These are phyloP conservation scores for Coriaria nepalensis DNA, from an alignment of 306 rosid genomes.

Conservation along the genomic window DNA sequence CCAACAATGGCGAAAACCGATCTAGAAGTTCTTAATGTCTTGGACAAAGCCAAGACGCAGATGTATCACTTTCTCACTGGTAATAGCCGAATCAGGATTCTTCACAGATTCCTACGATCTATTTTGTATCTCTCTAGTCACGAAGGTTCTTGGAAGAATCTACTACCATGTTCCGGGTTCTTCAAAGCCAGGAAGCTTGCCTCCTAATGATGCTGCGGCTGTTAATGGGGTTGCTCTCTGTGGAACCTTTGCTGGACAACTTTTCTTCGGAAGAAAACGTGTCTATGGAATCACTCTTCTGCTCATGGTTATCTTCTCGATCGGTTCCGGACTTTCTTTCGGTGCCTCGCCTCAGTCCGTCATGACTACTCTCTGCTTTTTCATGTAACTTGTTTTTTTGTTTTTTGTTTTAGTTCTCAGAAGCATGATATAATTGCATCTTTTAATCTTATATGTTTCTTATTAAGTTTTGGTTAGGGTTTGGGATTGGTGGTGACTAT, in stretches of 20 bases:
- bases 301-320: constrained; percentile 1
- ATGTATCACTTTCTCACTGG: no score
- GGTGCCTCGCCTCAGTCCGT: background rate
- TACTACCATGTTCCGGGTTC: background rate
- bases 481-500: constrained; percentile 1
- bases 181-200: constrained; percentile 4
- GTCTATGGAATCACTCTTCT: constrained; percentile 2
- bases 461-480: background rate
- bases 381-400: no score
- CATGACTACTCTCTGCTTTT: background rate
- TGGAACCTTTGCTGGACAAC: constrained; percentile 11
- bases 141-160: constrained; percentile 9
- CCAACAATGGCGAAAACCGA: no score
- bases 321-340: constrained; percentile 1
- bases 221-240: constrained; percentile 11
- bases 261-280: constrained; percentile 6
- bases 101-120: constrained; percentile 13
- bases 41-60: no score
- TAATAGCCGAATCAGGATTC: background rate
- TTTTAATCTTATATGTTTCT: no score
- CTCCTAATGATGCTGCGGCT: constrained; percentile 9
- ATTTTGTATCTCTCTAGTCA: constrained; percentile 9
- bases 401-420: no score
- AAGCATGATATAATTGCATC: no score
- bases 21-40: no score